phyloP scores from a whole-genome alignment of 2,329 filamentous ascomycete genomes.

The Aaosphaeria pasadenensis region DNA sequence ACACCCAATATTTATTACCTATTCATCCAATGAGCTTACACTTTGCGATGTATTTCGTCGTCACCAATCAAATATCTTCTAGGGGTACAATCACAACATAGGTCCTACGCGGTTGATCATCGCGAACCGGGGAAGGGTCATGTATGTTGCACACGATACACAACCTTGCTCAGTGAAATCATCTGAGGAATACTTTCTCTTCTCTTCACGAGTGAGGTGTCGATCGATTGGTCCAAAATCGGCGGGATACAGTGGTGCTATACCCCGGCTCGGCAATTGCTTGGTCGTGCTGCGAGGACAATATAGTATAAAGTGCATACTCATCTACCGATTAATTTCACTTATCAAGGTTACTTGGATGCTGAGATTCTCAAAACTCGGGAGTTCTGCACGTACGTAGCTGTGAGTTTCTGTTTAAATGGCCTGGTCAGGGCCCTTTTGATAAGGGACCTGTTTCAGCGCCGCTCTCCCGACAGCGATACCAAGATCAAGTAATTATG shows the following conservation, averaged over 20 bases:
- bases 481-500: slow-evolving; percentile 3
- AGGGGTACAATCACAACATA: too few relatives aligned
- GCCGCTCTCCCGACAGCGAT: background rate
- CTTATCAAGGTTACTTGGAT: background rate
- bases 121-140: too few relatives aligned
- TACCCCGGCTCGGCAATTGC: slow-evolving; percentile 1
- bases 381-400: background rate
- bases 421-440: background rate
- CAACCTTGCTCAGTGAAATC: too few relatives aligned
- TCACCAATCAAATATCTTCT: too few relatives aligned
- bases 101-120: too few relatives aligned
- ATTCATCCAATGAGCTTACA: too few relatives aligned
- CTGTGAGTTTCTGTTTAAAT: background rate
- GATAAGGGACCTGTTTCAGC: background rate
- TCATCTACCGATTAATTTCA: slow-evolving; percentile 1
- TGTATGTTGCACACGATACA: too few relatives aligned
- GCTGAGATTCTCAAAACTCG: background rate
- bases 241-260: too few relatives aligned
- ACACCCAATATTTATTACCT: too few relatives aligned
- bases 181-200: too few relatives aligned
- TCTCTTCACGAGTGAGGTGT: too few relatives aligned
- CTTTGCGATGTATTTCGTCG: background rate
- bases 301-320: slow-evolving; percentile 2
- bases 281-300: background rate
- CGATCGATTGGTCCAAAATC: too few relatives aligned